A percentile compares a stretch with the other conserved stretches of the same genome.
Conservation (phyloP, 768 basidiomycete genomes). For the Tylopilus sp. region DNA sequence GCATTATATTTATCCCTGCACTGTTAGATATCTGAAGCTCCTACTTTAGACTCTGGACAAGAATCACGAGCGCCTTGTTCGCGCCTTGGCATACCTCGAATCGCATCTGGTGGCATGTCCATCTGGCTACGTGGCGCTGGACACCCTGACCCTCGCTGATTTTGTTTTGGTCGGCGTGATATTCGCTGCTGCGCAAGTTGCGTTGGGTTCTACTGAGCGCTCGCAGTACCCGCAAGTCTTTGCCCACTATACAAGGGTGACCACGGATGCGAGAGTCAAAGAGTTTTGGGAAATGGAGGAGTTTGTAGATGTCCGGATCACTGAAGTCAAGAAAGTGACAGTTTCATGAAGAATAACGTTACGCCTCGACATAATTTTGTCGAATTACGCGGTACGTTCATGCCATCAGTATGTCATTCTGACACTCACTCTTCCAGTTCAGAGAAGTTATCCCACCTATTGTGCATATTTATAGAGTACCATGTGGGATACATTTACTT, state of each 20-base stretch:
- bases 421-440: too few relatives aligned
- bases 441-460: too few relatives aligned
- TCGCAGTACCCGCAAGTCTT: conserved; percentile 16
- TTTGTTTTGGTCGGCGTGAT: conserved; percentile 14
- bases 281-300: conserved; percentile 9
- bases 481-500: too few relatives aligned
- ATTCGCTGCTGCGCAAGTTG: background rate
- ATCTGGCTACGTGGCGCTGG: conserved; percentile 13
- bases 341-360: background rate
- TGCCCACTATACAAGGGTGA: conserved; percentile 19
- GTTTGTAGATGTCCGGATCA: conserved; percentile 6
- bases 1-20: background rate
- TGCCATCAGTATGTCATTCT: too few relatives aligned
- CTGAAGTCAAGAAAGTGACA: background rate
- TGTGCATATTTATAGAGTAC: too few relatives aligned
- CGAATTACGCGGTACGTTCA: background rate
- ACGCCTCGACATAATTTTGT: background rate
- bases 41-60: background rate
- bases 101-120: conserved; percentile 4
- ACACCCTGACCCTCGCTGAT: conserved; percentile 17
- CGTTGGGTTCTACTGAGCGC: conserved; percentile 14
- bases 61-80: background rate
- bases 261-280: conserved; percentile 10
- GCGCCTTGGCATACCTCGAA: conserved; percentile 14
- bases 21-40: background rate